Evolutionary conservation across 2,329 filamentous ascomycete genomes (phyloP), one percentile per base, ranked within the genome.

Genomic region (Emericellopsis atlantica): DNA sequence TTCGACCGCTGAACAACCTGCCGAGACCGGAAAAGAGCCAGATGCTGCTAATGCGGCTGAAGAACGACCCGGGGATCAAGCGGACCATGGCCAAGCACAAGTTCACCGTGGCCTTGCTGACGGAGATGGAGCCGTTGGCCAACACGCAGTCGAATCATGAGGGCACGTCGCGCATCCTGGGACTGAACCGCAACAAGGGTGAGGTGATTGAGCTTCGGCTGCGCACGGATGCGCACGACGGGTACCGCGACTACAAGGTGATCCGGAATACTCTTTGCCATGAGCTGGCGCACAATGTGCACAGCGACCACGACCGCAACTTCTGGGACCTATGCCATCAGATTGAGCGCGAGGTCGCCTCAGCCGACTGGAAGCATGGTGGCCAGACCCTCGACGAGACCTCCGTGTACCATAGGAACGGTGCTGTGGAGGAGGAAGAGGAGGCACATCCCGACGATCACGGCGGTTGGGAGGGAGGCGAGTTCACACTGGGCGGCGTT

Each of bases 261-360:
- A 93, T 98, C 38, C 76, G 92, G 40, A 85, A 84, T 50, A 96
- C 92, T 36, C 68, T 98, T 11, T 96, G 90, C 55, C 92, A 98
- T 63, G 92, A 98, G 65, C 69, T 98, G 15, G 82, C 89, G 48
- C 92, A 98, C 60, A 95, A 95, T 52, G 85, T 95, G 9, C 81
- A 83, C 62, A 71, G 83, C 0, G 77, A 83, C 0, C 92, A 98
- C 58, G 88, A 96, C 59, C 69, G 77, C 15, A 66, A 84, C 37
- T 98, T 98, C 54, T 96, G 92, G 90, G 76, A 87, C 40, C 59
- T 98, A 51, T 95, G 85, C 49, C 80, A 79, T 50, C 73, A 82
- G 65, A 93, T 95, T 53, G 89, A 96, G 67, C 71, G 72, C 39
- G 90, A 95, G 66, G 90, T 95, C 4, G 81, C 83, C 43, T 67